phyloP scores from a whole-genome alignment of 2,329 filamentous ascomycete species.

The Dendryphion nanum region DNA sequence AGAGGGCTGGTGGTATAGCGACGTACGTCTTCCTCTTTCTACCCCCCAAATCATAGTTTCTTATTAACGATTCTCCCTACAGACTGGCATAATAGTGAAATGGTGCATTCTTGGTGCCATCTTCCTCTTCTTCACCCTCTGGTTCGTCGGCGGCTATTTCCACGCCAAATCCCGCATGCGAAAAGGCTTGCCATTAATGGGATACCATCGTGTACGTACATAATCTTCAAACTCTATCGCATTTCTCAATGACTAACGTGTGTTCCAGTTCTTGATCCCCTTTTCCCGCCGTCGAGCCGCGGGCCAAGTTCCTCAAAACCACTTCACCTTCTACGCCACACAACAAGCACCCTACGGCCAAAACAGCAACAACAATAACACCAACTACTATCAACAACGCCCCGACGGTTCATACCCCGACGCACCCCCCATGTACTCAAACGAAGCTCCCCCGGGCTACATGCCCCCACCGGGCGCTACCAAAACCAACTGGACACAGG shows the following conservation, averaged over 20 bases:
- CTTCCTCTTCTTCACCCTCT: conserved; percentile 57
- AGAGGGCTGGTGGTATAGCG: conserved; percentile 34
- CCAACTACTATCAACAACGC: conserved; percentile 12
- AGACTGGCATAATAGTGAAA: conserved; percentile 67
- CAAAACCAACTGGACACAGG: conserved; percentile 27
- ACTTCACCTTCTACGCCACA: conserved; percentile 40
- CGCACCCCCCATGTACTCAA: conserved; percentile 34
- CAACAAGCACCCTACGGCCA: conserved; percentile 15
- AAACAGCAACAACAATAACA: conserved; percentile 11
- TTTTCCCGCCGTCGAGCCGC: conserved; percentile 34
- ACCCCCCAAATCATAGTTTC: neutral
- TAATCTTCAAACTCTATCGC: neutral
- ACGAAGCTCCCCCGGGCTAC: conserved; percentile 37
- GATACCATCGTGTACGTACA: conserved; percentile 61
- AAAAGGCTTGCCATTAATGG: conserved; percentile 63
- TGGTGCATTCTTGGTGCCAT: conserved; percentile 68
- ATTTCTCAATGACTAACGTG: neutral
- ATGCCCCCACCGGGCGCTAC: conserved; percentile 28
- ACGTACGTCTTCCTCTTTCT: conserved; percentile 16
- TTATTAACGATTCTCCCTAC: neutral
- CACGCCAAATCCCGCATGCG: conserved; percentile 68
- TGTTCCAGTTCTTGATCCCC: conserved; percentile 42
- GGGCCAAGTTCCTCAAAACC: conserved; percentile 33
- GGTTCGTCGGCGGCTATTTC: conserved; percentile 65
- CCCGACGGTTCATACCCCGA: conserved; percentile 29